phyloP scores from a whole-genome alignment of 495 filamentous ascomycete species.

The Pseudevernia furfuracea region DNA sequence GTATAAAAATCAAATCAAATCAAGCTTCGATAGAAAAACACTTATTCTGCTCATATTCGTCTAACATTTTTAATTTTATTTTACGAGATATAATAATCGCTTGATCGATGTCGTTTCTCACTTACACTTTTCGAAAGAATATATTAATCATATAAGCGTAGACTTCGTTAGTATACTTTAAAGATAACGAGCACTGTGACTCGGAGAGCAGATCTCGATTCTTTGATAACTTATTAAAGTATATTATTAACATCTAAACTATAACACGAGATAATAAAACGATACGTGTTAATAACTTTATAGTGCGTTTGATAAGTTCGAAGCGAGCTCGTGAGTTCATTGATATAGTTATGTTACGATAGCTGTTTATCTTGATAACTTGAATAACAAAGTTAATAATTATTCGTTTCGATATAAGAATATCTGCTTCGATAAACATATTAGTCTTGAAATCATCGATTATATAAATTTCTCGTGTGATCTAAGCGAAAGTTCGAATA shows the following conservation, averaged over 20 bases:
- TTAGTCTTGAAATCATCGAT: background rate
- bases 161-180: background rate
- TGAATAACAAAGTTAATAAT: conserved; percentile 5
- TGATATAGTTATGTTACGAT: background rate
- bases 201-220: conserved; percentile 4
- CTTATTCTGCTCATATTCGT: background rate
- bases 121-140: background rate
- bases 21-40: background rate
- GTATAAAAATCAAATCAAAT: no score
- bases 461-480: background rate
- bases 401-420: background rate
- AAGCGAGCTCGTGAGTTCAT: background rate
- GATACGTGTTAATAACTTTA: background rate
- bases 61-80: background rate
- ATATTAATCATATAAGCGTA: background rate
- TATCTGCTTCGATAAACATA: conserved; percentile 4
- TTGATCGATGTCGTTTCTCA: background rate
- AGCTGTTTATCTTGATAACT: background rate
- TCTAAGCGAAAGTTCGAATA: background rate
- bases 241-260: background rate
- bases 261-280: background rate
- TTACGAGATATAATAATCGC: background rate
- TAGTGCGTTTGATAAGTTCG: background rate
- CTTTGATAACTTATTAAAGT: background rate
- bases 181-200: background rate